phyloP scores from a whole-genome alignment of 1,284 basidiomycete species.

The Apiotrichum gracile region DNA sequence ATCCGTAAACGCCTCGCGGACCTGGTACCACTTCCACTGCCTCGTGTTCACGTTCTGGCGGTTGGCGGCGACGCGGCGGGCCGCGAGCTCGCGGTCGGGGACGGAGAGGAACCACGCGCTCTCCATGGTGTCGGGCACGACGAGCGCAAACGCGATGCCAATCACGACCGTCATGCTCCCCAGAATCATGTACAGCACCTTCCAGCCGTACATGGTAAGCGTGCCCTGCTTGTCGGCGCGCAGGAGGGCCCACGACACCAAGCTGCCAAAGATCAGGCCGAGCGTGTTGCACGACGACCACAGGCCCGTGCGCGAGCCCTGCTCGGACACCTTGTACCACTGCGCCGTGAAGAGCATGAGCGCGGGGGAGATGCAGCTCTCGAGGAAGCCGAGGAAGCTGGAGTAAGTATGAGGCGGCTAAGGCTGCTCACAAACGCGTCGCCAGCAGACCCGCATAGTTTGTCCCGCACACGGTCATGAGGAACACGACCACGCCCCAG shows the following conservation, averaged over 20 bases:
- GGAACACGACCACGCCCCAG: not conserved
- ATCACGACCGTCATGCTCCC: slow-evolving; percentile 15
- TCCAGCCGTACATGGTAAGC: slow-evolving; percentile 14
- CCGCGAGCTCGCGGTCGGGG: no score
- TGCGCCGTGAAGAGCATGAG: slow-evolving; percentile 17
- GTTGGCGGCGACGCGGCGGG: slow-evolving; percentile 18
- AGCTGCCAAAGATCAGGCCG: slow-evolving; percentile 17
- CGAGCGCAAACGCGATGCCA: slow-evolving; percentile 18
- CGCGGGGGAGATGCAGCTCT: slow-evolving; percentile 6
- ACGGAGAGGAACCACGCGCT: no score
- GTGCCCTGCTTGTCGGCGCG: no score
- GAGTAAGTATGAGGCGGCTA: no score
- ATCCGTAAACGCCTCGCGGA: slow-evolving; percentile 23
- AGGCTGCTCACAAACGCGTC: slow-evolving; percentile 45
- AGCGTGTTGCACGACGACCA: slow-evolving; percentile 17
- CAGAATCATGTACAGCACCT: slow-evolving; percentile 20
- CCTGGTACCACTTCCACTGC: slow-evolving; percentile 24
- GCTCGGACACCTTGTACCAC: slow-evolving; percentile 15
- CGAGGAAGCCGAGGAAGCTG: slow-evolving; percentile 12
- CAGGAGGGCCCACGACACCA: slow-evolving; percentile 14
- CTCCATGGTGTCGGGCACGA: no score
- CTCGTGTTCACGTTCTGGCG: slow-evolving; percentile 28
- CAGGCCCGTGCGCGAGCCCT: slow-evolving; percentile 8
- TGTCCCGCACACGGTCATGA: slow-evolving; percentile 32
- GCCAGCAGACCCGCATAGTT: slow-evolving; percentile 62